Conservation (phyloP, 495 filamentous ascomycete species). For the Penicillium samsonianum region DNA sequence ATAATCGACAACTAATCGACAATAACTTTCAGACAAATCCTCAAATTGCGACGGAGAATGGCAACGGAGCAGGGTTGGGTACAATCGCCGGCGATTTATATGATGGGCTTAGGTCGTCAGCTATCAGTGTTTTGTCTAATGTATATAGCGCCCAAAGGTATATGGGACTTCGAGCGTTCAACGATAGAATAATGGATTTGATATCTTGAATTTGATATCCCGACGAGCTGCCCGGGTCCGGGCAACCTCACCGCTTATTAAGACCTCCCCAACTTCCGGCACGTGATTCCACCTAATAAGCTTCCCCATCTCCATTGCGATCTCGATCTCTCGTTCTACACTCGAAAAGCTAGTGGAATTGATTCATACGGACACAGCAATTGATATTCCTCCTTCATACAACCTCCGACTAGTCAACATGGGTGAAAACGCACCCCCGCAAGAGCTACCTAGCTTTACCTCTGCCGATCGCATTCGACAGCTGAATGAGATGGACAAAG, state of each 20-base stretch:
- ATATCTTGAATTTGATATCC: slow-evolving; percentile 25
- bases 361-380: background rate
- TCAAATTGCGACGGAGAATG: background rate
- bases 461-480: slow-evolving; percentile 74
- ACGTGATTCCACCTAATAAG: slow-evolving; percentile 23
- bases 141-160: background rate
- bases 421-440: background rate
- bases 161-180: background rate
- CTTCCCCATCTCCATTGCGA: background rate
- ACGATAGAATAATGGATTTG: slow-evolving; percentile 4
- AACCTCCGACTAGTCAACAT: background rate
- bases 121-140: background rate
- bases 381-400: background rate
- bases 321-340: background rate
- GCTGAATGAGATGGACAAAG: slow-evolving; percentile 73
- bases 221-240: too few relatives aligned
- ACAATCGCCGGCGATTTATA: background rate
- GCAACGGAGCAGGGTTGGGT: background rate
- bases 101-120: background rate
- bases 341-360: background rate
- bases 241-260: slow-evolving; percentile 17
- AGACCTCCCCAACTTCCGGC: slow-evolving; percentile 22
- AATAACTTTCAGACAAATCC: background rate
- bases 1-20: slow-evolving; percentile 24
- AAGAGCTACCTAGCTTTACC: slow-evolving; percentile 46